Conservation (phyloP, 495 filamentous ascomycete species). For the Talaromyces ruber region DNA sequence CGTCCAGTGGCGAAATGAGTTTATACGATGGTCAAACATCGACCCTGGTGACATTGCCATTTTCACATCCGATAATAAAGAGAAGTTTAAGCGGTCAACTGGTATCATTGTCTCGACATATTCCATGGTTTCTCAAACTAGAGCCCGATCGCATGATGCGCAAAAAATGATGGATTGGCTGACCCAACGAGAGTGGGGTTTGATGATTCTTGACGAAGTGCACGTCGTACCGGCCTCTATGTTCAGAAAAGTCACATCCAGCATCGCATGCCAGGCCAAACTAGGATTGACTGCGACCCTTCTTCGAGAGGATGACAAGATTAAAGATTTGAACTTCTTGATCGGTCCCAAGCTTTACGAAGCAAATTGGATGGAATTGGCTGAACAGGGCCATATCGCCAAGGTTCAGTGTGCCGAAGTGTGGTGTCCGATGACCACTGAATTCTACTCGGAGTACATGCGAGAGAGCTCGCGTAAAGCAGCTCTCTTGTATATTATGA, state of each 20-base stretch:
- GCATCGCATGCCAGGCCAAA: constrained; percentile 90
- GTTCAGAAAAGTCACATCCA: constrained; percentile 86
- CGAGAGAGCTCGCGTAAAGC: constrained; percentile 59
- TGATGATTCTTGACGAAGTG: constrained; percentile 97
- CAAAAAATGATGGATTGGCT: constrained; percentile 99
- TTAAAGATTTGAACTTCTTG: constrained; percentile 92
- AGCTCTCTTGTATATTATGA: constrained; percentile 88
- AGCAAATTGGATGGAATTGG: constrained; percentile 98
- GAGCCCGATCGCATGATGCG: constrained; percentile 80
- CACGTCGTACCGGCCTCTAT: constrained; percentile 96
- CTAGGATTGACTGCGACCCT: constrained; percentile 94
- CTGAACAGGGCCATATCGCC: constrained; percentile 93
- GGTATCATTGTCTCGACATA: constrained; percentile 97
- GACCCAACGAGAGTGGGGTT: constrained; percentile 84
- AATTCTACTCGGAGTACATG: constrained; percentile 95
- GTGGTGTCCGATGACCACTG: constrained; percentile 98
- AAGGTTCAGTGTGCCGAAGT: constrained; percentile 97
- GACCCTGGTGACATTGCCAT: constrained; percentile 86
- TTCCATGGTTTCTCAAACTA: constrained; percentile 90
- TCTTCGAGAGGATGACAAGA: constrained; percentile 95
- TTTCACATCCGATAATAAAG: constrained; percentile 92
- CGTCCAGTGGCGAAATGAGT: constrained; percentile 93
- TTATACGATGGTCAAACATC: constrained; percentile 97
- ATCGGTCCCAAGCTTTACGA: constrained; percentile 98
- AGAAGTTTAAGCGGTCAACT: constrained; percentile 78